Evolutionary conservation across 2,329 filamentous ascomycete species (phyloP), one percentile per base, ranked within the genome.

Genomic region (Colletotrichum tropicale): DNA sequence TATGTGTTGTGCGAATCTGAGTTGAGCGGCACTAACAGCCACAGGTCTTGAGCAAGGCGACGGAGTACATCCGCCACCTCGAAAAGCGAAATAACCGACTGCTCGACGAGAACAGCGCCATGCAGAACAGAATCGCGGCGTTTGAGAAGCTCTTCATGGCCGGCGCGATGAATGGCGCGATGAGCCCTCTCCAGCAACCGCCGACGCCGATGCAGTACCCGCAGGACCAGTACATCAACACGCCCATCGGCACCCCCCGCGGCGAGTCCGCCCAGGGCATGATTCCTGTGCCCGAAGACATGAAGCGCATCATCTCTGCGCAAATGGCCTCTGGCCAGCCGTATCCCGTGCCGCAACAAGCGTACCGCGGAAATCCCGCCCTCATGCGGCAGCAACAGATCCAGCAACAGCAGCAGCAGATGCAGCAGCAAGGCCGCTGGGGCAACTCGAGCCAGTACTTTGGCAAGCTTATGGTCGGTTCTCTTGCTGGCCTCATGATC

Each of bases 51-150:
- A 96, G 95, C 78, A 98, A 98, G 84, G 96, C 96, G 4, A 98
- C 96, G 8, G 96, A 98, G 83, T 98, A 98, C 80, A 98, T 98
- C 78, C 92, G 93, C 48, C 96, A 98, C 85, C 87, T 98, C 3
- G 96, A 98, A 84, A 98, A 98, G 86, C 93, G 96, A 15, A 98
- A 98, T 80, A 94, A 93, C 78, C 92, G 94, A 8, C 87, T 98
- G 12, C 88, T 93, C 68, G 95, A 98, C 61, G 96, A 98, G 82
- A 96, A 98, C 81, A 89, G 87, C 34, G 91, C 91, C 16, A 91
- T 98, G 86, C 96, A 96, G 83, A 92, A 92, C 61, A 92, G 95
- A 34, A 91, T 98, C 48, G 91, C 93, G 43, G 92, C 92, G 0
- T 94, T 94, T 74, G 92, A 94, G 81, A 96, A 97, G 81, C 89